These are phyloP conservation scores for Saturnispora saitoi DNA, from an alignment of 805 yeast genomes.

Conservation along the genomic window DNA sequence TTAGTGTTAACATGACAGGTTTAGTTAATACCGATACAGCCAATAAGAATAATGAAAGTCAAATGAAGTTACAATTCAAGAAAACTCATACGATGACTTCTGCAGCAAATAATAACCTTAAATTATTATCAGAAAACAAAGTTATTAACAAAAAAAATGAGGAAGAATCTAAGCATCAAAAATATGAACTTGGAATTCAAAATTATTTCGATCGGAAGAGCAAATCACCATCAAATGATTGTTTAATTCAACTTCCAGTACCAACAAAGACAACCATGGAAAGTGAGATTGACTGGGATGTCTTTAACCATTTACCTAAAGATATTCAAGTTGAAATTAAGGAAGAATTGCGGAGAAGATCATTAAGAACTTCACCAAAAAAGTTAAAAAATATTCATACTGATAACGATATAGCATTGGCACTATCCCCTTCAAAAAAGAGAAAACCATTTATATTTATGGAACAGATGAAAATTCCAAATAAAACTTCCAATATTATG, in stretches of 20 bases:
- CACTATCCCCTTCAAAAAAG: slow-evolving; percentile 14
- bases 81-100: slow-evolving; percentile 9
- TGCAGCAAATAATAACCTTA: not conserved
- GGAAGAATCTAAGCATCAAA: not conserved
- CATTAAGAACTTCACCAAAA: slow-evolving; percentile 19
- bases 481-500: slow-evolving; percentile 4
- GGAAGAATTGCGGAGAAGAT: slow-evolving; percentile 40
- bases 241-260: not conserved
- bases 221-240: not conserved
- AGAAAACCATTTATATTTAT: not conserved
- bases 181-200: not conserved
- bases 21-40: slow-evolving; percentile 33
- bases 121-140: not conserved
- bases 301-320: slow-evolving; percentile 54
- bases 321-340: slow-evolving; percentile 57
- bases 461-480: not conserved
- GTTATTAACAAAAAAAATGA: not conserved
- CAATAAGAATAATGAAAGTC: slow-evolving; percentile 21
- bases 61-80: slow-evolving; percentile 29
- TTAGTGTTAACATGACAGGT: slow-evolving; percentile 61
- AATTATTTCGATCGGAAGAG: not conserved
- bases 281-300: slow-evolving; percentile 50
- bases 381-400: slow-evolving; percentile 3
- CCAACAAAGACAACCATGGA: not conserved
- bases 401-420: slow-evolving; percentile 14